Percentiles rank a stretch among this genome's conserved stretches.
Evolutionary conservation across 257 asterid genomes (phyloP).

Genomic region (Solanum pinnatisectum): DNA sequence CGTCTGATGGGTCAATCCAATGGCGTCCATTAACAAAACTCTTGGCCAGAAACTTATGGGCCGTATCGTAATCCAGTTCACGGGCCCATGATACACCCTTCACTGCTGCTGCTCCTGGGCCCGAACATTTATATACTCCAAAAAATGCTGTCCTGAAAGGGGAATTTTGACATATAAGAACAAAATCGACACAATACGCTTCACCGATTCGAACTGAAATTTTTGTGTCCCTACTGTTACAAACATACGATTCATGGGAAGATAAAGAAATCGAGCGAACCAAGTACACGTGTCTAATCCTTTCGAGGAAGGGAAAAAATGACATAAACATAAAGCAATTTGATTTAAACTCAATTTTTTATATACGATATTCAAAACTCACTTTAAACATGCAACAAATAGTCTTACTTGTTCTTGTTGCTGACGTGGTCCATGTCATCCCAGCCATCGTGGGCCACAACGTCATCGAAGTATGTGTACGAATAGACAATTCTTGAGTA

Average conservation of each 20-base stretch:
- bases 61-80: slow-evolving; percentile 30
- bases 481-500: slow-evolving; percentile 72
- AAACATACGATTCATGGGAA: neutral
- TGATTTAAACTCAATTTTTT: neutral
- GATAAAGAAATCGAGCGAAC: neutral
- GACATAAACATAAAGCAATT: neutral
- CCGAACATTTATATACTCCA: slow-evolving; percentile 34
- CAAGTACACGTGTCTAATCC: too few species aligned
- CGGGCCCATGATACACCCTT: slow-evolving; percentile 53
- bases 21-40: slow-evolving; percentile 91
- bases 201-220: neutral
- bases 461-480: slow-evolving; percentile 54
- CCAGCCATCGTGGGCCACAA: slow-evolving; percentile 92
- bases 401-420: slow-evolving; percentile 64
- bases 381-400: neutral
- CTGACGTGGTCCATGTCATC: slow-evolving; percentile 83
- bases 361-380: neutral
- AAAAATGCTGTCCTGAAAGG: slow-evolving; percentile 33
- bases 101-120: slow-evolving; percentile 40
- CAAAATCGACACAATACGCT: neutral
- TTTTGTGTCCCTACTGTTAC: neutral
- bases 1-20: slow-evolving; percentile 68
- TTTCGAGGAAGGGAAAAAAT: too few species aligned
- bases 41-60: slow-evolving; percentile 50
- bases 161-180: neutral